phyloP scores from a whole-genome alignment of 495 filamentous ascomycete species.

The Penicillium simplicissimum region DNA sequence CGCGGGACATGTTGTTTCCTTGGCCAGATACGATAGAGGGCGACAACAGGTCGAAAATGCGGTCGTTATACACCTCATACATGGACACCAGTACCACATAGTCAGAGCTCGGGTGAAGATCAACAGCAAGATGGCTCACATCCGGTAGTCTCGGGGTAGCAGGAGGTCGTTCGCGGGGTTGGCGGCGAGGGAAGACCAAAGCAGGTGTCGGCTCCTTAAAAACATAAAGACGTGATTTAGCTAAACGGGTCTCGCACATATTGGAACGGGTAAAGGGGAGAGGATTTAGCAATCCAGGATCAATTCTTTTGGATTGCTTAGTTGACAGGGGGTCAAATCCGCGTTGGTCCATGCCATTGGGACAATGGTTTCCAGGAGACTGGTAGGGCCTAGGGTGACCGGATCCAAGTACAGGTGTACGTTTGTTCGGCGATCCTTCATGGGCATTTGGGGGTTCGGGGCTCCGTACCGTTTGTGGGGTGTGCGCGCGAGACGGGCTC shows the following conservation, averaged over 20 bases:
- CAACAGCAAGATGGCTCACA: constrained; percentile 66
- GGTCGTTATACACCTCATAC: constrained; percentile 99
- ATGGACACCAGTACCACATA: constrained; percentile 91
- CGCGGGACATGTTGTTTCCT: constrained; percentile 42
- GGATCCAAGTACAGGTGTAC: constrained; percentile 25
- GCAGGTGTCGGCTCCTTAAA: constrained; percentile 54
- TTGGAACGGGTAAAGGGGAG: constrained; percentile 26
- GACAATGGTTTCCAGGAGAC: constrained; percentile 28
- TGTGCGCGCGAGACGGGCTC: constrained; percentile 55
- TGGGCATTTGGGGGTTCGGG: constrained; percentile 30
- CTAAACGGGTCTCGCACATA: constrained; percentile 21
- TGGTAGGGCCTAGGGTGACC: constrained; percentile 28
- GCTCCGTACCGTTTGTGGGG: constrained; percentile 47
- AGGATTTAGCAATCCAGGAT: constrained; percentile 14
- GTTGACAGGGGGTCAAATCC: constrained; percentile 10
- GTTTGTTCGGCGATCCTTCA: constrained; percentile 26
- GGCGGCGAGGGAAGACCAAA: constrained; percentile 56
- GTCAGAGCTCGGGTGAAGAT: constrained; percentile 70
- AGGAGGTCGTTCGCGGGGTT: constrained; percentile 61
- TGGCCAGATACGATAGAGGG: constrained; percentile 45
- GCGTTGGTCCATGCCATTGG: constrained; percentile 14
- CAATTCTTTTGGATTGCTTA: constrained; percentile 18
- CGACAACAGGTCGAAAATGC: constrained; percentile 90
- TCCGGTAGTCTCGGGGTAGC: constrained; percentile 71
- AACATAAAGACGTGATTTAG: constrained; percentile 40